Evolutionary conservation across 2,329 filamentous ascomycete species (phyloP).

Genomic region (Lomentospora prolificans): DNA sequence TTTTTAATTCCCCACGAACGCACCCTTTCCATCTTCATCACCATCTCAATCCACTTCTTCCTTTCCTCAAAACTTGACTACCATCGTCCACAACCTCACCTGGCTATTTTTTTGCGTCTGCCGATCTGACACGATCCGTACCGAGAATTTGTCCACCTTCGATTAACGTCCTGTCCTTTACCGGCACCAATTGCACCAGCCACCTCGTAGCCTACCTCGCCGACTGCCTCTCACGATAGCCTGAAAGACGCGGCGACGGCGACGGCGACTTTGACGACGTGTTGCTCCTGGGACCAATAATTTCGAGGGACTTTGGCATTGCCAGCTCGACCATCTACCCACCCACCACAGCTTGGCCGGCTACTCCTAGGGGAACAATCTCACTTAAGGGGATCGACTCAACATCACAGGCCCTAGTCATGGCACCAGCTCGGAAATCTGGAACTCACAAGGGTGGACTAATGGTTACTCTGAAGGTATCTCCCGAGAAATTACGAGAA

Average conservation of each 20-base stretch:
- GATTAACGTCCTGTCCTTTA: too few relatives aligned
- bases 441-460: constrained; percentile 17
- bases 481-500: constrained; percentile 38
- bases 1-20: background rate
- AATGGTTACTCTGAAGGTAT: constrained; percentile 43
- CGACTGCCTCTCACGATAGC: background rate
- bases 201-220: too few relatives aligned
- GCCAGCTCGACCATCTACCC: too few relatives aligned
- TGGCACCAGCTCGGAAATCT: constrained; percentile 11
- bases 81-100: background rate
- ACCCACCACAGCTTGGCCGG: too few relatives aligned
- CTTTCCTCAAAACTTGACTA: background rate
- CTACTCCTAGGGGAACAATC: too few relatives aligned
- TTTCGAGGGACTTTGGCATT: too few relatives aligned
- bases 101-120: background rate
- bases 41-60: background rate
- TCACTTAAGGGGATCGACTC: too few relatives aligned
- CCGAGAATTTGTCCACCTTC: background rate
- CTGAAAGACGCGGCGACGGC: background rate
- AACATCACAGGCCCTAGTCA: constrained; percentile 5
- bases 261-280: too few relatives aligned
- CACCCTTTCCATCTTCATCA: background rate
- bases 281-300: too few relatives aligned
- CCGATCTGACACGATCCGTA: background rate
- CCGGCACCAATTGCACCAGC: too few relatives aligned